Percentiles rank a stretch among this genome's conserved stretches.
These are phyloP conservation scores for Schwanniomyces vanrijiae DNA, from an alignment of 805 yeast genomes.

Conservation along the genomic window DNA sequence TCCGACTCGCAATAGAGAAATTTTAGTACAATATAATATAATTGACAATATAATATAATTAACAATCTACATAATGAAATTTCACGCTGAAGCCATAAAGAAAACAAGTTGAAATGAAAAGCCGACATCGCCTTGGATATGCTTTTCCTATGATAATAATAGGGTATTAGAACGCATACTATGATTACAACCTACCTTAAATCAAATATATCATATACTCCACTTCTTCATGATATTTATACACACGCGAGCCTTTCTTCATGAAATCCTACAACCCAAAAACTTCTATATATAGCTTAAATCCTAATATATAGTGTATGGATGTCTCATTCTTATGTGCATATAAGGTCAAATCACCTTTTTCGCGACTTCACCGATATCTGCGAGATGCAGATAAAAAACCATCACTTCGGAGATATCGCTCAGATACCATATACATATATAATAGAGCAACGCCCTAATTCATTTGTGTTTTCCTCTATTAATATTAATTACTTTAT, in stretches of 20 bases:
- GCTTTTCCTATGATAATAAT: not conserved
- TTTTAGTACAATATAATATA: too few species aligned
- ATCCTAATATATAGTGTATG: too few species aligned
- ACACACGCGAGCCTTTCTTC: not conserved
- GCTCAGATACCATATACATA: not conserved
- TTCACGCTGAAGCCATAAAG: not conserved
- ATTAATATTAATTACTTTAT: not conserved
- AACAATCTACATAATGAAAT: too few species aligned
- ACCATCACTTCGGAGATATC: slow-evolving; percentile 5
- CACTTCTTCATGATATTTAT: too few species aligned
- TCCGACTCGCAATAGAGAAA: not conserved
- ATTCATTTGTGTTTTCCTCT: not conserved
- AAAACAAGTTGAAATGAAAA: not conserved
- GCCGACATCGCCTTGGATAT: not conserved
- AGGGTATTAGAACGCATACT: too few species aligned
- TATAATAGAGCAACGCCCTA: not conserved
- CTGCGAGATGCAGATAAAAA: slow-evolving; percentile 2
- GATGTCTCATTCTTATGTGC: too few species aligned
- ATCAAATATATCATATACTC: too few species aligned
- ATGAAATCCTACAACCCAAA: not conserved
- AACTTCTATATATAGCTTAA: not conserved
- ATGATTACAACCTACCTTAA: too few species aligned
- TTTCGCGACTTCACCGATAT: slow-evolving; percentile 2
- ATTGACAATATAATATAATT: too few species aligned
- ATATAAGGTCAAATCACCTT: not conserved